Evolutionary conservation across 768 basidiomycete genomes (phyloP).

Genomic region (Inosperma sp.): DNA sequence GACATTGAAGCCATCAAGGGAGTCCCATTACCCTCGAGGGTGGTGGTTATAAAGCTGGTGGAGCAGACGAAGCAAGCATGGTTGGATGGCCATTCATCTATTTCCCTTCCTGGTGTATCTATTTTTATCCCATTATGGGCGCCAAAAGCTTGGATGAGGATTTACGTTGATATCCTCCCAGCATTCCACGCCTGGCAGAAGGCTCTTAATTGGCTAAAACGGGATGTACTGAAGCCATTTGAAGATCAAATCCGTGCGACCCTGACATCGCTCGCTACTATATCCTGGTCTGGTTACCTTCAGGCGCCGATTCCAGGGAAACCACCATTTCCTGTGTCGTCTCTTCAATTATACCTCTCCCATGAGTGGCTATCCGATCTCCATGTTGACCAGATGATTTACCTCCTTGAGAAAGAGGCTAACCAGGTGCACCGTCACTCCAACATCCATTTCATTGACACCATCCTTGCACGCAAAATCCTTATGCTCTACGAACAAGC

Average conservation of each 20-base stretch:
- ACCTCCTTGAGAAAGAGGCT: constrained; percentile 9
- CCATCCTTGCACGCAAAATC: constrained; percentile 3
- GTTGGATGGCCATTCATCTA: not conserved
- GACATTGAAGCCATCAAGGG: too few relatives aligned
- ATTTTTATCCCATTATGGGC: not conserved
- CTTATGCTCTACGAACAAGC: not conserved
- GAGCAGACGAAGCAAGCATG: not conserved
- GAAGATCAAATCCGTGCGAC: constrained; percentile 2
- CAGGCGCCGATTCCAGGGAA: not conserved
- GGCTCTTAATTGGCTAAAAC: constrained; percentile 3
- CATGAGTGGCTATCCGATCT: constrained; percentile 15
- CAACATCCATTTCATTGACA: constrained; percentile 12
- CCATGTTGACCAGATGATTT: constrained; percentile 13
- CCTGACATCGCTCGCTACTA: not conserved
- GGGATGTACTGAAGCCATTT: constrained; percentile 1
- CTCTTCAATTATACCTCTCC: constrained; percentile 13
- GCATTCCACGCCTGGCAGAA: not conserved
- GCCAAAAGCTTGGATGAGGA: not conserved
- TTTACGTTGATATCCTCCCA: not conserved
- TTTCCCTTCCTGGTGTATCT: not conserved
- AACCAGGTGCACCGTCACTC: not conserved
- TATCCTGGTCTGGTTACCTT: constrained; percentile 5
- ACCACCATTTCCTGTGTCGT: not conserved
- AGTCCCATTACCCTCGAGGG: too few relatives aligned
- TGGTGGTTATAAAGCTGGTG: not conserved